Evolutionary conservation across 1,139 yeast species (phyloP), one percentile per base, ranked within the genome.

Genomic region (Candida glucosophila): DNA sequence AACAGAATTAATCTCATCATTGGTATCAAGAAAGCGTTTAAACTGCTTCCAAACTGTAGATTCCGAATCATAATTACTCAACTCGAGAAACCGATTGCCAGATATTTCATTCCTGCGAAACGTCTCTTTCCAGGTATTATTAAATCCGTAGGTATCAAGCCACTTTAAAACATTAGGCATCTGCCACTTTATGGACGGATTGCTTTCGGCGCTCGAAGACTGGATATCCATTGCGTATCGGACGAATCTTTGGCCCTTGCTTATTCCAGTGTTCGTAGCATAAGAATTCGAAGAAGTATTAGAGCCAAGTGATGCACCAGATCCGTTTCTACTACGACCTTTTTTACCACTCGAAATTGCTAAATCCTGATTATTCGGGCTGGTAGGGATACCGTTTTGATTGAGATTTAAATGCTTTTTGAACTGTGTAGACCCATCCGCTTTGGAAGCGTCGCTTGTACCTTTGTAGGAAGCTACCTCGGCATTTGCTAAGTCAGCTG

Each of bases 141-240:
- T 80, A 49, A 86, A 86, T 17, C 69, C 66, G 44, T 85, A 67
- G 12, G 49, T 40, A 11, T 70, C 77, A 15, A 86, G 59, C 94
- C 95, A 86, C 23, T 55, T 47, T 1, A 67, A 32, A 1, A 85
- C 92, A 29, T 80, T 62, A 10, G 67, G 71, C 38, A 72, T 58
- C 4, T 79, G 72, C 96, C 96, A 85, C 25, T 42, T 46, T 10
- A 43, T 43, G 10, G 54, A 40, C 3, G 48, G 30, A 22, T 37
- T 42, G 8, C 38, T 41, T n/a, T 34, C 31, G 3, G 48, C 35
- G n/a, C n/a, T n/a, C 14, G 34, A 32, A 3, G 36, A 22, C 28
- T 53, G 65, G 1, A 63, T 55, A 25, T 52, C 55, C 67, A 64
- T 63, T 15, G 67, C 70, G 35, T 64, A 64, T 15, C 67, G 40